These are phyloP conservation scores for Aspergillus pseudoviridinutans DNA, from an alignment of 2,329 filamentous ascomycete genomes.

Conservation along the genomic window DNA sequence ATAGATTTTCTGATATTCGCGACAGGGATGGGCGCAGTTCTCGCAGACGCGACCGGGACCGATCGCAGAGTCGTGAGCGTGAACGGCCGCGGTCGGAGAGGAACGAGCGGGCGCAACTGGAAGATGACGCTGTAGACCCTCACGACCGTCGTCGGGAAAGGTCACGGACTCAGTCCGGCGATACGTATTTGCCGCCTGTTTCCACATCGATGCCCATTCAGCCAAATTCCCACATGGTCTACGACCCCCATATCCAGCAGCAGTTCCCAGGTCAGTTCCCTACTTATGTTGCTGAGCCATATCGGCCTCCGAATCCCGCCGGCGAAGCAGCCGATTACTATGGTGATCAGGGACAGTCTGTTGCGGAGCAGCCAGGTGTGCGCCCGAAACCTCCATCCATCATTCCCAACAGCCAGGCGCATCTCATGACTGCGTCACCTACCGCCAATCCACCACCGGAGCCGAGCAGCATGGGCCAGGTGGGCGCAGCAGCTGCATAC, in stretches of 20 bases:
- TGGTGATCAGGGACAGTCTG: constrained; percentile 58
- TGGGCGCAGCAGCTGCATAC: constrained; percentile 54
- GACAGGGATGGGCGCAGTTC: constrained; percentile 13
- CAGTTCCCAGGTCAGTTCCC: constrained; percentile 60
- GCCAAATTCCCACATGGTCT: constrained; percentile 21
- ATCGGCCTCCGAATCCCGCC: constrained; percentile 44
- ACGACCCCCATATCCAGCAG: constrained; percentile 49
- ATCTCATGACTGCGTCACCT: constrained; percentile 52
- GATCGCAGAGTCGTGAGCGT: constrained; percentile 25
- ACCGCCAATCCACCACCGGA: constrained; percentile 54
- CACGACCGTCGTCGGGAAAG: constrained; percentile 21
- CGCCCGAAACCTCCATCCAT: constrained; percentile 51
- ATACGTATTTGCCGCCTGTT: constrained; percentile 20
- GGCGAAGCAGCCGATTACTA: constrained; percentile 61
- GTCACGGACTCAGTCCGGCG: constrained; percentile 27
- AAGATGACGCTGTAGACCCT: constrained; percentile 6
- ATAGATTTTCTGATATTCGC: constrained; percentile 17
- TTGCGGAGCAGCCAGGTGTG: constrained; percentile 57
- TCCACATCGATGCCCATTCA: constrained; percentile 19
- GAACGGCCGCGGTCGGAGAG: constrained; percentile 19
- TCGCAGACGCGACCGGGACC: constrained; percentile 23
- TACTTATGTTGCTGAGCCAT: constrained; percentile 42
- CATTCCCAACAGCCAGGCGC: constrained; percentile 53
- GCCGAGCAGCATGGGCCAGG: constrained; percentile 48
- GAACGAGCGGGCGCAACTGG: constrained; percentile 18